A percentile compares a stretch with the other conserved stretches of the same genome.
These are phyloP conservation scores for Myxozyma udenii DNA, from an alignment of 805 yeast genomes.

Conservation along the genomic window DNA sequence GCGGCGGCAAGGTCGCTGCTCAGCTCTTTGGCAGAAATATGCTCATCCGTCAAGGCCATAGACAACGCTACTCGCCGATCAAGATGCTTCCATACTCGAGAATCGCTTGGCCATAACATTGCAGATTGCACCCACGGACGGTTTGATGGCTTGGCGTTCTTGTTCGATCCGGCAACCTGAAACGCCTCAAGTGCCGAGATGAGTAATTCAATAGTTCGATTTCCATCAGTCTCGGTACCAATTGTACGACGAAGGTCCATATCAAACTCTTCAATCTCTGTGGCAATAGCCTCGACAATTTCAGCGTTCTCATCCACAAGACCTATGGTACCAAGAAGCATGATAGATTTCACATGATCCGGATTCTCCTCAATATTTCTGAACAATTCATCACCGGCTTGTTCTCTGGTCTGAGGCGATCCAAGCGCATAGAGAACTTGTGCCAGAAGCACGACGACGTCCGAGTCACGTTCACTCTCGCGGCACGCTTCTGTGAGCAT, in stretches of 20 bases:
- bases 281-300: conserved; percentile 57
- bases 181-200: conserved; percentile 19
- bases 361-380: conserved; percentile 62
- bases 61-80: conserved; percentile 55
- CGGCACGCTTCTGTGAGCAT: conserved; percentile 65
- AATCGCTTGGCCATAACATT: conserved; percentile 68
- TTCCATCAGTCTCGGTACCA: background rate
- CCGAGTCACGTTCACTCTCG: conserved; percentile 54
- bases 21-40: conserved; percentile 51
- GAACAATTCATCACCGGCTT: conserved; percentile 79
- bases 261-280: conserved; percentile 52
- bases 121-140: conserved; percentile 66
- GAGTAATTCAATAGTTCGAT: conserved; percentile 20
- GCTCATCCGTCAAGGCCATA: conserved; percentile 52
- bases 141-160: conserved; percentile 31
- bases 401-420: conserved; percentile 64
- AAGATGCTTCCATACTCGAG: conserved; percentile 65
- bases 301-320: conserved; percentile 58
- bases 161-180: conserved; percentile 18
- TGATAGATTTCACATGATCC: conserved; percentile 59
- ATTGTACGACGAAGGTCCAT: background rate
- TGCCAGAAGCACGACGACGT: conserved; percentile 68
- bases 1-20: conserved; percentile 48
- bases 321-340: conserved; percentile 78
- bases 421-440: conserved; percentile 76